A percentile compares a stretch with the other conserved stretches of the same genome.
Conservation (phyloP, 495 filamentous ascomycete genomes). For the Neurospora sp. region DNA sequence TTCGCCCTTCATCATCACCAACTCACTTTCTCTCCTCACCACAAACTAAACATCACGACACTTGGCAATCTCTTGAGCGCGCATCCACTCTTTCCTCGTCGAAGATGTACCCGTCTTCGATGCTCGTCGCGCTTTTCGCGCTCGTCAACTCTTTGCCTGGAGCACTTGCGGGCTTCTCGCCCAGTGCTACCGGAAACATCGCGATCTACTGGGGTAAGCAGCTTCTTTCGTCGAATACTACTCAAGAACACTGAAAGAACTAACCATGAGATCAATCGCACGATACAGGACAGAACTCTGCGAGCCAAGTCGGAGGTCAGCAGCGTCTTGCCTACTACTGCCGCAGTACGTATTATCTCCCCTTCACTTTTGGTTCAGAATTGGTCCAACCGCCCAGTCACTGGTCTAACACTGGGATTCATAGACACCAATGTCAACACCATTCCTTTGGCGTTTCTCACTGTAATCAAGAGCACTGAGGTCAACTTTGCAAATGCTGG, state of each 20-base stretch:
- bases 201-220: constrained; percentile 53
- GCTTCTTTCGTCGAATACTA: neutral
- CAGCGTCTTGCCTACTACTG: constrained; percentile 42
- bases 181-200: constrained; percentile 43
- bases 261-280: neutral
- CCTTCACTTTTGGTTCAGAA: neutral
- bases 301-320: constrained; percentile 30
- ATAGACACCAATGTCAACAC: constrained; percentile 30
- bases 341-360: constrained; percentile 34
- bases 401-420: neutral
- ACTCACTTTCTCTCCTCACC: neutral
- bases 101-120: constrained; percentile 2
- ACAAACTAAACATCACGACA: neutral
- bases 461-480: constrained; percentile 34
- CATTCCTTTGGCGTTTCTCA: constrained; percentile 53
- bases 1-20: neutral
- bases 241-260: neutral
- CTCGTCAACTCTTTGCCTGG: constrained; percentile 1
- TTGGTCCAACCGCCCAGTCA: neutral
- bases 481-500: constrained; percentile 53
- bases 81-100: neutral
- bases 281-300: constrained; percentile 41
- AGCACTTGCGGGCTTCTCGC: constrained; percentile 36
- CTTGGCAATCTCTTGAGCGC: neutral
- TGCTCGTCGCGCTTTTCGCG: constrained; percentile 4